Evolutionary conservation across 2,329 filamentous ascomycete species (phyloP).

Genomic region (Periconia digitata): DNA sequence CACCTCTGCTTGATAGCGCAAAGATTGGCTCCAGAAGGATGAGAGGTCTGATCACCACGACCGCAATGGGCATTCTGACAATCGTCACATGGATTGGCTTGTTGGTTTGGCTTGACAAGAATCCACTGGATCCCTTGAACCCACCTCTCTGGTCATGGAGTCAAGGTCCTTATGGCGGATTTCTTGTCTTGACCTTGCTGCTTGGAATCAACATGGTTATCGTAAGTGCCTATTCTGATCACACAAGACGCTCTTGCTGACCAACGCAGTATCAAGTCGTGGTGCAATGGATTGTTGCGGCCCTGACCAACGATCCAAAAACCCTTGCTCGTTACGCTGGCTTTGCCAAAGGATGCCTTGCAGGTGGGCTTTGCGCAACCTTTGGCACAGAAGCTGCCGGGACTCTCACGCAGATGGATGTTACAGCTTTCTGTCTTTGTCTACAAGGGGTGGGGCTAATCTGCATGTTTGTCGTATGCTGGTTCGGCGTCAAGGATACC

Average conservation of each 20-base stretch:
- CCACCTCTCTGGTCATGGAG: not conserved
- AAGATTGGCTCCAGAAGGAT: constrained; percentile 9
- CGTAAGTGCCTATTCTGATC: not conserved
- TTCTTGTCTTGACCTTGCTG: constrained; percentile 3
- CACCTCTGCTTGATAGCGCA: constrained; percentile 9
- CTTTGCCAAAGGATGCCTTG: constrained; percentile 3
- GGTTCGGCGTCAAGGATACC: constrained; percentile 4
- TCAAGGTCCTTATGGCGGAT: constrained; percentile 1
- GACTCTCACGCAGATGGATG: constrained; percentile 1
- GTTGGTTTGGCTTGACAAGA: constrained; percentile 13
- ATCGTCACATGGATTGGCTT: constrained; percentile 14
- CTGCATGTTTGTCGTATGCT: constrained; percentile 3
- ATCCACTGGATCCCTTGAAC: constrained; percentile 11
- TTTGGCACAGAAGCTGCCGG: constrained; percentile 3
- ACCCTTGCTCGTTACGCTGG: constrained; percentile 5
- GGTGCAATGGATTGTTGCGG: constrained; percentile 5
- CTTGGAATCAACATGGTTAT: constrained; percentile 4
- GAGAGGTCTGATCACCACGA: constrained; percentile 6
- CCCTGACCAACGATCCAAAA: constrained; percentile 3
- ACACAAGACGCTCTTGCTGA: not conserved
- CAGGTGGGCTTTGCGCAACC: constrained; percentile 3
- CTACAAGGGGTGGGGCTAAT: not conserved
- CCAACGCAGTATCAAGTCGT: constrained; percentile 1
- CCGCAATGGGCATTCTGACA: constrained; percentile 5
- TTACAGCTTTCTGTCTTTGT: constrained; percentile 1